Percentiles rank a stretch among this genome's conserved stretches.
These are phyloP conservation scores for Rhizomucor pusillus DNA, from an alignment of 371 early-diverging fungal genomes.

Conservation along the genomic window DNA sequence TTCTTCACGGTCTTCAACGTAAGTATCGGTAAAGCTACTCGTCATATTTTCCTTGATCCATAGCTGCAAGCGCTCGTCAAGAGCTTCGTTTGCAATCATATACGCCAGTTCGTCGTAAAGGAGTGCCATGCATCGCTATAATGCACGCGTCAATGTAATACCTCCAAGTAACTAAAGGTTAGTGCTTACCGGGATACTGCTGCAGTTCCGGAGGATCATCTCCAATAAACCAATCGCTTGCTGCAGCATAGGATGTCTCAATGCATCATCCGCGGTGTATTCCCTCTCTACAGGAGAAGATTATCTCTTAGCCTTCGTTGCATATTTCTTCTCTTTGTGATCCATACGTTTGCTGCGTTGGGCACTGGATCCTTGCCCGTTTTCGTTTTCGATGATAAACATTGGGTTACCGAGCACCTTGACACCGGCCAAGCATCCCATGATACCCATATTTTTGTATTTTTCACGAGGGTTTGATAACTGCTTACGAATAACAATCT, in stretches of 20 bases:
- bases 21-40: conserved; percentile 59
- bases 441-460: conserved; percentile 75
- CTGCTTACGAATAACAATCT: conserved; percentile 79
- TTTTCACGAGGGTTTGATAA: conserved; percentile 69
- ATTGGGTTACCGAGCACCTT: conserved; percentile 54
- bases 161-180: background rate
- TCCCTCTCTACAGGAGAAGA: no score
- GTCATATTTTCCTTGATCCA: conserved; percentile 76
- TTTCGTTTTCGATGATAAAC: conserved; percentile 15
- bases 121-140: conserved; percentile 61
- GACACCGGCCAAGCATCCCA: conserved; percentile 73
- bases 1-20: conserved; percentile 43
- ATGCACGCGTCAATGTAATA: background rate
- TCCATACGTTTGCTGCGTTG: conserved; percentile 4
- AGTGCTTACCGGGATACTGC: conserved; percentile 47
- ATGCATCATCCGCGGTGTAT: conserved; percentile 17
- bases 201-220: conserved; percentile 41
- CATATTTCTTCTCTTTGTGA: no score
- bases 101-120: conserved; percentile 75
- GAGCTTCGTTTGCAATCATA: conserved; percentile 45
- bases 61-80: conserved; percentile 56
- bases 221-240: conserved; percentile 46
- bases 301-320: no score
- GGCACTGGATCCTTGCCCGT: conserved; percentile 5
- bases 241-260: conserved; percentile 40